Base-by-base conservation (phyloP, 331 rosid species). In the Telfairia occidentalis region DNA sequence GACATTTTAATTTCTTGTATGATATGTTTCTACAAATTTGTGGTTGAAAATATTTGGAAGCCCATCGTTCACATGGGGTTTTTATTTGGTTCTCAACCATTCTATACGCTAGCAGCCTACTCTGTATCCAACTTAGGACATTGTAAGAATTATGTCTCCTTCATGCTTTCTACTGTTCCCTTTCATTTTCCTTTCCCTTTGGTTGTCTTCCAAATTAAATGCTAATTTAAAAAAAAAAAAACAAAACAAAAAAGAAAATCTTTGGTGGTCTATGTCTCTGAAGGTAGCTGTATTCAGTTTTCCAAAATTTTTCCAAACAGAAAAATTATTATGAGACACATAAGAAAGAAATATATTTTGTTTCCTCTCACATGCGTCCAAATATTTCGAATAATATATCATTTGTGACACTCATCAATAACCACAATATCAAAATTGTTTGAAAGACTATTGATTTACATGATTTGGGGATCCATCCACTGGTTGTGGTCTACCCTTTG, bases 381-480 rank as follows among this genome's bases (percentile, higher is more conserved):
- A 59, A 59, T 59, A 59, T 59, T 59, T 59, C 2, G 26, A 34
- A 63, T 34, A 66, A 66, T 66, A 21, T 37, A 66, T 66, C 34
- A 38, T 66, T 66, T 66, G 52, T 21, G 12, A 66, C 73, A 19
- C 50, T 38, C 73, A 66, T 66, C 46, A 66, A 40, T 38, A 66
- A 38, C 73, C 30, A 66, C 79, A 79, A 79, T 74, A 77, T 67
- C 52, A 19, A 74, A 67, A 77, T 43, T 71, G 71, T 65, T 74
- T 26, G 12, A 76, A 78, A 29, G 60, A 59, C 50, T 37, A 65
- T 21, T 65, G 72, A 37, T 35, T 35, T 65, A 38, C 35, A 59
- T 59, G 66, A 59, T 59, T 59, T 60, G 37, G 73, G 52, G 52
- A 66, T 66, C 73, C 73, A 43, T 43, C 49, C 46, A 18, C 26